phyloP scores from a whole-genome alignment of 176 grass and related monocot genomes.

The Hordeum vulgare region MorexV3_pseudomolecules_assembly NC_058522.1:397580489-397580988 shows the following conservation, averaged over 20 bases:
- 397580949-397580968: neutral
- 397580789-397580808: neutral
- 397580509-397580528: neutral
- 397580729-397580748: neutral
- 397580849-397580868: neutral
- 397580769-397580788: neutral
- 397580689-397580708: neutral
- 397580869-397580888: neutral
- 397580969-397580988: neutral
- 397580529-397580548: neutral
- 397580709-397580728: neutral
- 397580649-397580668: neutral
- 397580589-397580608: neutral
- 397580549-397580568: neutral
- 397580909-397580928: neutral
- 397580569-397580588: constrained; percentile 3
- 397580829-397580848: neutral
- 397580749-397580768: neutral
- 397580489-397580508: neutral
- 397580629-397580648: constrained; percentile 7
- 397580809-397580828: neutral
- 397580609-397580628: neutral
- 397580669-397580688: neutral
- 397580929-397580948: neutral
- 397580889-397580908: neutral